Base-by-base conservation (phyloP, 495 filamentous ascomycete species). In the Astrocystis sublimbata region DNA sequence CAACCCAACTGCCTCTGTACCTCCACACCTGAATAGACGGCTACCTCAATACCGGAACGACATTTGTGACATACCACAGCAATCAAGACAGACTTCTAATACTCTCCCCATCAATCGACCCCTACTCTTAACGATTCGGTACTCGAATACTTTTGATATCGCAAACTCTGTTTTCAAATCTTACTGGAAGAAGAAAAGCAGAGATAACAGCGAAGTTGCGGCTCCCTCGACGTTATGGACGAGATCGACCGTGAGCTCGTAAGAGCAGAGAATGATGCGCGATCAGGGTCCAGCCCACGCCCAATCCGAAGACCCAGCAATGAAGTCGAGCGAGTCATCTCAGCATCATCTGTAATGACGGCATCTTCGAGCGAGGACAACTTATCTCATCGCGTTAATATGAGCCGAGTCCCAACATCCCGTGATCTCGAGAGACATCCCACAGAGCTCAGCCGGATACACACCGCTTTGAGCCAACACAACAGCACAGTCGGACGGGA, bases 371-470 rank as follows among this genome's bases (percentile, higher is more conserved):
- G 75, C 5, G 73, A 72, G 9, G 65, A 47, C 30, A 36, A 33
- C 17, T 8, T 51, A 2, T 36, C 26, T 17, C 46, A 46, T 12
- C 46, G 61, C n/a, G 1, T 67, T 8, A 72, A 66, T 68, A 79
- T 91, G 74, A 83, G 80, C 58, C 79, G 85, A 41, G 76, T 86
- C n/a, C 79, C 83, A 31, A 92, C 89, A 7, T 80, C 84, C 58
- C 71, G 77, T 67, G 87, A 88, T 63, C 78, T 92, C n/a, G 89
- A 91, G 66, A 76, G 88, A 62, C 83, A 91, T 70, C 82, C 81
- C n/a, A 92, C 89, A 43, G 88, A 85, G 51, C 75, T 96, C 19
- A 88, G 85, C 66, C 84, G 91, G 9, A 92, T 93, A 59, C 83
- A 90, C 58, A 96, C 90, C 3, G 83, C 85, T 17, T 71, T 85